phyloP scores from a whole-genome alignment of 352 stramenopile genomes.

The Phytophthora pistaciae region DNA sequence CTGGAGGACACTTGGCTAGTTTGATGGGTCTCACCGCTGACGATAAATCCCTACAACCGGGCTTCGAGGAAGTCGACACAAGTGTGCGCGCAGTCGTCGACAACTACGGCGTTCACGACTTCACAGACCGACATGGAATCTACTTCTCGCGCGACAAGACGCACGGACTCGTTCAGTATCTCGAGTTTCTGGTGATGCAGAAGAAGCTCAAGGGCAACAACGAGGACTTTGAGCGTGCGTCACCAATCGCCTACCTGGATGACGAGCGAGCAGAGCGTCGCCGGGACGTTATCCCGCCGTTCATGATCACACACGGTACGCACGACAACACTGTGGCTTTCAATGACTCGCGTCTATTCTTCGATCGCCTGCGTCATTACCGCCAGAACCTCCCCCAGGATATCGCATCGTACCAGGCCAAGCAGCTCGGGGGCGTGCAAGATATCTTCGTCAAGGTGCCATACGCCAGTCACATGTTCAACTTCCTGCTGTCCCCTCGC shows the following conservation, averaged over 20 bases:
- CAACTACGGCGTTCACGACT: constrained; percentile 69
- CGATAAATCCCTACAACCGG: constrained; percentile 60
- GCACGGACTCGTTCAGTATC: constrained; percentile 49
- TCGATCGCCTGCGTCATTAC: constrained; percentile 54
- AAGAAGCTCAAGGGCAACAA: constrained; percentile 55
- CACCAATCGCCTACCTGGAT: constrained; percentile 58
- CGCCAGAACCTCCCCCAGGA: constrained; percentile 37
- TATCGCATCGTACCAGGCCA: constrained; percentile 27
- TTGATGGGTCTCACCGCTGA: constrained; percentile 57
- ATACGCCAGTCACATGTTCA: constrained; percentile 69
- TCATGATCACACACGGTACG: constrained; percentile 65
- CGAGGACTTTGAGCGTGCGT: constrained; percentile 62
- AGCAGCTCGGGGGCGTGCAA: constrained; percentile 41
- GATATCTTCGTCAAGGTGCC: constrained; percentile 71
- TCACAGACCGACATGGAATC: constrained; percentile 63
- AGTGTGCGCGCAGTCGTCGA: constrained; percentile 66
- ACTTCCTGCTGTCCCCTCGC: constrained; percentile 64
- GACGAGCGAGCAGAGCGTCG: constrained; percentile 29
- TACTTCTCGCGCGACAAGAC: constrained; percentile 59
- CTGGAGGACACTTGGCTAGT: constrained; percentile 61
- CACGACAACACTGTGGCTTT: constrained; percentile 70
- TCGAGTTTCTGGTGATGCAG: constrained; percentile 71
- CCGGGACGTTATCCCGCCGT: constrained; percentile 51
- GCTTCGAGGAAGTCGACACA: constrained; percentile 72
- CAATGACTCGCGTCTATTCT: constrained; percentile 67